A percentile compares a stretch with the other conserved stretches of the same genome.
Conservation (phyloP, 1,284 basidiomycete genomes). For the Chalciporus piperatoides region DNA sequence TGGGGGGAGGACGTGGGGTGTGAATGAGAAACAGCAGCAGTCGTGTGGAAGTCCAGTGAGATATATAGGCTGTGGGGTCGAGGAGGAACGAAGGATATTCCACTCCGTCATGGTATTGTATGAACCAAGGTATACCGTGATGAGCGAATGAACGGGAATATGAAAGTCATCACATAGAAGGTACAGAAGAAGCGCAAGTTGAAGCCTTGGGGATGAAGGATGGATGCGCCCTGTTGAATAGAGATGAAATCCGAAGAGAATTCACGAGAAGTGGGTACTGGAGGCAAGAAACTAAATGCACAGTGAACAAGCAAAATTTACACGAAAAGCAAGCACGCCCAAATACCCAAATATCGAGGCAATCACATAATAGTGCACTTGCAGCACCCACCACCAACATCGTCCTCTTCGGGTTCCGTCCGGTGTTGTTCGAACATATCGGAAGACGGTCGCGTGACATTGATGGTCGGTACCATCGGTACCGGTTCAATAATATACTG, state of each 20-base stretch:
- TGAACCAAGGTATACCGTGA: constrained; percentile 24
- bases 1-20: constrained; percentile 11
- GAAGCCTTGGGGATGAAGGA: constrained; percentile 8
- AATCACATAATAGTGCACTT: constrained; percentile 62
- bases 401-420: constrained; percentile 38
- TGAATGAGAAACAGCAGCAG: constrained; percentile 10
- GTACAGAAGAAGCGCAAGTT: constrained; percentile 3
- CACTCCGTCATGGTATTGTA: constrained; percentile 27
- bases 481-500: constrained; percentile 34
- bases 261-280: constrained; percentile 12
- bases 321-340: constrained; percentile 18
- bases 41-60: constrained; percentile 13
- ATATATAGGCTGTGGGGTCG: constrained; percentile 16
- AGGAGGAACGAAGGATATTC: constrained; percentile 15
- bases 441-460: constrained; percentile 24
- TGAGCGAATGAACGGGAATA: constrained; percentile 14
- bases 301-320: constrained; percentile 24
- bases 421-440: constrained; percentile 22
- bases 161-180: constrained; percentile 10
- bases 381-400: constrained; percentile 50
- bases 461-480: constrained; percentile 26
- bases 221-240: constrained; percentile 13
- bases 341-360: constrained; percentile 18
- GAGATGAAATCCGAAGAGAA: constrained; percentile 3
- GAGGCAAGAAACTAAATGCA: constrained; percentile 19